Conservation (phyloP, 768 basidiomycete species). For the Mycena rosella region DNA sequence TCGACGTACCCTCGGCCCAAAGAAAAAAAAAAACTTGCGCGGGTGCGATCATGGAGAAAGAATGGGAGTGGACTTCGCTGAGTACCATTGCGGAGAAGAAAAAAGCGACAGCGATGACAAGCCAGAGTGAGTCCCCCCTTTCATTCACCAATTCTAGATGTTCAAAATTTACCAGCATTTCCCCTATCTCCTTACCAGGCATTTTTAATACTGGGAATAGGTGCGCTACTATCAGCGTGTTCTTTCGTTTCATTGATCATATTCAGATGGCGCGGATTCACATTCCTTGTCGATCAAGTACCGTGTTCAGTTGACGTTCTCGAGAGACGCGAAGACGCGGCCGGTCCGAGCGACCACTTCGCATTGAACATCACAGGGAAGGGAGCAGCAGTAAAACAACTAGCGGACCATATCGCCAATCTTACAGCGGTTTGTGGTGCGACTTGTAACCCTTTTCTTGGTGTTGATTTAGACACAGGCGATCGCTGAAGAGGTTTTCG, state of each 20-base stretch:
- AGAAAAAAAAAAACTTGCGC: slow-evolving; percentile 50
- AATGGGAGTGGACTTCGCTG: slow-evolving; percentile 79
- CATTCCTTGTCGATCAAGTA: slow-evolving; percentile 69
- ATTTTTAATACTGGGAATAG: slow-evolving; percentile 80
- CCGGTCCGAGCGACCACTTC: too few relatives aligned
- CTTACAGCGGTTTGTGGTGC: slow-evolving; percentile 62
- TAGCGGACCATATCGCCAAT: slow-evolving; percentile 59
- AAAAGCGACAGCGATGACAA: slow-evolving; percentile 63
- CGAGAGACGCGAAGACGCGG: too few relatives aligned
- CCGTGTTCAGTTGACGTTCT: slow-evolving; percentile 72
- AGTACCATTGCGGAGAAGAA: slow-evolving; percentile 62
- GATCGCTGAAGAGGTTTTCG: slow-evolving; percentile 51
- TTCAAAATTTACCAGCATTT: slow-evolving; percentile 57
- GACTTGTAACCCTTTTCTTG: slow-evolving; percentile 2
- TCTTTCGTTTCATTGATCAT: slow-evolving; percentile 18
- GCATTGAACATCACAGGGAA: too few relatives aligned
- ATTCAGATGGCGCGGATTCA: slow-evolving; percentile 73
- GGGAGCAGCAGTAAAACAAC: slow-evolving; percentile 62
- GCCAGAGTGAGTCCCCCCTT: slow-evolving; percentile 58
- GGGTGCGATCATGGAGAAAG: slow-evolving; percentile 68
- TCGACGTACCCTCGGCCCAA: slow-evolving; percentile 54
- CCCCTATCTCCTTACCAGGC: slow-evolving; percentile 69
- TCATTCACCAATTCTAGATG: slow-evolving; percentile 7
- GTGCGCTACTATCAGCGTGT: slow-evolving; percentile 49
- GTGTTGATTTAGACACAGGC: slow-evolving; percentile 47